phyloP scores from a whole-genome alignment of 345 rosid genomes.

The Linum trigynum region DNA sequence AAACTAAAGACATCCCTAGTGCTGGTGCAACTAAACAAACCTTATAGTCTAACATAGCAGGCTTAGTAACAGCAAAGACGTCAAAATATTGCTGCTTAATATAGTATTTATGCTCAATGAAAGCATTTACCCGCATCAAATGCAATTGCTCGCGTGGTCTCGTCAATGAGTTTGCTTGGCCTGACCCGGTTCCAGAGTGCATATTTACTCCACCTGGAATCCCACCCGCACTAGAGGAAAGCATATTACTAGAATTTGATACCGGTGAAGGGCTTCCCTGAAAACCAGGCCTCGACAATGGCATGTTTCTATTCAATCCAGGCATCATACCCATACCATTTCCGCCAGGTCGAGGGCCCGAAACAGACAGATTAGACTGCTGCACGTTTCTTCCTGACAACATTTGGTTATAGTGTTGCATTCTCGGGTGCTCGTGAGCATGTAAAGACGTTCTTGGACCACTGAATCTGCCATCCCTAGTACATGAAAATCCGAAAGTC shows the following conservation, averaged over 20 bases:
- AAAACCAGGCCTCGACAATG: conserved; percentile 67
- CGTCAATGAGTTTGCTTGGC: conserved; percentile 63
- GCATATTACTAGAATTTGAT: conserved; percentile 55
- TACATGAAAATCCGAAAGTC: conserved; percentile 8
- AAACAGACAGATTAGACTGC: conserved; percentile 59
- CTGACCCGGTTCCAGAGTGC: conserved; percentile 58
- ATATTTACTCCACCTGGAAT: conserved; percentile 51
- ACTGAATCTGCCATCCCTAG: conserved; percentile 66
- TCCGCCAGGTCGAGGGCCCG: conserved; percentile 65
- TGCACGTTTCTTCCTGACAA: conserved; percentile 55
- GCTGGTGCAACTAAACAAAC: background rate
- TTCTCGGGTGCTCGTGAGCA: conserved; percentile 73
- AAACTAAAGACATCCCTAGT: background rate
- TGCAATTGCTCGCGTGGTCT: conserved; percentile 75
- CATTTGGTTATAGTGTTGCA: conserved; percentile 64
- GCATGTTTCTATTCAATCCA: conserved; percentile 61
- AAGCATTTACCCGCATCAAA: conserved; percentile 55
- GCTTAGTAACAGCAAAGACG: background rate
- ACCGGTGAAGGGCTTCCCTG: conserved; percentile 62
- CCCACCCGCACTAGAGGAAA: conserved; percentile 62
- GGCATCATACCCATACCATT: conserved; percentile 56
- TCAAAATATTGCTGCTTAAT: background rate
- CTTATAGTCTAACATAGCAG: background rate
- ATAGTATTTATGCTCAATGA: conserved; percentile 4
- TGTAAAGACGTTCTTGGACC: conserved; percentile 65